Evolutionary conservation across 2,329 filamentous ascomycete genomes (phyloP).

Genomic region (Scleromitrula shiraiana): DNA sequence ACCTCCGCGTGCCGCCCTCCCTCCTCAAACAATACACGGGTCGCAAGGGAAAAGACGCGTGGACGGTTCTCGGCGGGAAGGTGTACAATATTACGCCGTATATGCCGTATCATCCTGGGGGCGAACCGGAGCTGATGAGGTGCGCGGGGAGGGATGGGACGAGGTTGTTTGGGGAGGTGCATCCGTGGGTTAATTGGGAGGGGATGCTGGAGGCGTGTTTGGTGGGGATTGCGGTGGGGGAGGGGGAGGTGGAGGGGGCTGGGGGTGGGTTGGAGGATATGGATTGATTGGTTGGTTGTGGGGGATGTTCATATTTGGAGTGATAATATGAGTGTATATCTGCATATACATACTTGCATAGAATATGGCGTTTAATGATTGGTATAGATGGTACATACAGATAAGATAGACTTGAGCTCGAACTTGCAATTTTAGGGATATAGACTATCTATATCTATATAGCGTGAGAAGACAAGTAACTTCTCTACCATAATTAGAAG

Average conservation of each 20-base stretch:
- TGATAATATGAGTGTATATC: neutral
- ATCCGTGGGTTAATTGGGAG: conserved; percentile 67
- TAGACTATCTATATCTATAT: too few relatives aligned
- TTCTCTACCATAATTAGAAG: neutral
- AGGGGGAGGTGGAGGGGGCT: conserved; percentile 33
- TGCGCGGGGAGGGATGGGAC: conserved; percentile 55
- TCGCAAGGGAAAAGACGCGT: conserved; percentile 76
- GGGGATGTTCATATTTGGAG: neutral
- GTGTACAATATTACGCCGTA: conserved; percentile 96
- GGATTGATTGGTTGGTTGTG: conserved; percentile 38
- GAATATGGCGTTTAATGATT: too few relatives aligned
- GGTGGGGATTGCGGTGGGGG: conserved; percentile 55
- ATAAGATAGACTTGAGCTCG: conserved; percentile 12
- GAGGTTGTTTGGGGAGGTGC: conserved; percentile 56
- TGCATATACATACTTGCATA: neutral
- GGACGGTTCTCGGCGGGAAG: conserved; percentile 81
- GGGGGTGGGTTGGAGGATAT: conserved; percentile 52
- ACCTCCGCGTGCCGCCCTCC: conserved; percentile 72
- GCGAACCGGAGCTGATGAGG: conserved; percentile 62
- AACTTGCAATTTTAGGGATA: too few relatives aligned
- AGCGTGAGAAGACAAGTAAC: too few relatives aligned
- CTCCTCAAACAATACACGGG: conserved; percentile 74
- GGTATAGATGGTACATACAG: neutral
- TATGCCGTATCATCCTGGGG: conserved; percentile 83
- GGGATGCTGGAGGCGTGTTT: conserved; percentile 58